phyloP scores from a whole-genome alignment of 768 basidiomycete species.

The Suillus lakei region DNA sequence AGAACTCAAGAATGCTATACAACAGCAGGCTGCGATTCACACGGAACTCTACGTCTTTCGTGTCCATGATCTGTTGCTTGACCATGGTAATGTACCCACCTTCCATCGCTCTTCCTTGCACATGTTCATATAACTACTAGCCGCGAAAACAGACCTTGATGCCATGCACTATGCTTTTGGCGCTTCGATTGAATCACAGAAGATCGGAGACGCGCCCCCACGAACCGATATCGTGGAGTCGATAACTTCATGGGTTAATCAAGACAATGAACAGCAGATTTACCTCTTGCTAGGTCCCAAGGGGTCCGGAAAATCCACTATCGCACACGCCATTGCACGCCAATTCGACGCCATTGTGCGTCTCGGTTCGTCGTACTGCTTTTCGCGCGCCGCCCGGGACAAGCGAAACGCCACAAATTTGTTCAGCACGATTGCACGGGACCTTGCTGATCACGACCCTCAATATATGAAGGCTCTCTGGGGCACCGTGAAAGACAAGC shows the following conservation, averaged over 20 bases:
- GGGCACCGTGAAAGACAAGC: constrained; percentile 22
- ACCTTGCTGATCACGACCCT: constrained; percentile 37
- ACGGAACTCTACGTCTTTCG: constrained; percentile 2
- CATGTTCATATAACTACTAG: constrained; percentile 5
- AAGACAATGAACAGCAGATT: constrained; percentile 21
- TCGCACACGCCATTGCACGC: constrained; percentile 35
- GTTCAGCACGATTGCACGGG: constrained; percentile 38
- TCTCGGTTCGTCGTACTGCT: constrained; percentile 38
- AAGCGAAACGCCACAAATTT: constrained; percentile 27
- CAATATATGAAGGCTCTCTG: constrained; percentile 27
- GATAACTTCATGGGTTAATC: constrained; percentile 23
- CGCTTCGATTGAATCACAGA: constrained; percentile 26
- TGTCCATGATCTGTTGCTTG: constrained; percentile 1
- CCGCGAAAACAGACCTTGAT: constrained; percentile 16
- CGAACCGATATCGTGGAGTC: constrained; percentile 17
- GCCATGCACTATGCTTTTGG: constrained; percentile 25
- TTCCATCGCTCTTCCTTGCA: not conserved
- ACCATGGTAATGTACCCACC: not conserved
- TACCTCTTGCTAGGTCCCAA: constrained; percentile 32
- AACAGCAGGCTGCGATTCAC: constrained; percentile 3
- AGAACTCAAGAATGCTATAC: constrained; percentile 5
- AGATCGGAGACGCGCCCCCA: constrained; percentile 16
- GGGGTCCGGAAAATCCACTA: constrained; percentile 36
- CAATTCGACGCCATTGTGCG: constrained; percentile 29
- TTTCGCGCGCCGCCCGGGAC: constrained; percentile 21